Conservation (phyloP, 2,329 filamentous ascomycete genomes). For the Tolypocladium amazonense region DNA sequence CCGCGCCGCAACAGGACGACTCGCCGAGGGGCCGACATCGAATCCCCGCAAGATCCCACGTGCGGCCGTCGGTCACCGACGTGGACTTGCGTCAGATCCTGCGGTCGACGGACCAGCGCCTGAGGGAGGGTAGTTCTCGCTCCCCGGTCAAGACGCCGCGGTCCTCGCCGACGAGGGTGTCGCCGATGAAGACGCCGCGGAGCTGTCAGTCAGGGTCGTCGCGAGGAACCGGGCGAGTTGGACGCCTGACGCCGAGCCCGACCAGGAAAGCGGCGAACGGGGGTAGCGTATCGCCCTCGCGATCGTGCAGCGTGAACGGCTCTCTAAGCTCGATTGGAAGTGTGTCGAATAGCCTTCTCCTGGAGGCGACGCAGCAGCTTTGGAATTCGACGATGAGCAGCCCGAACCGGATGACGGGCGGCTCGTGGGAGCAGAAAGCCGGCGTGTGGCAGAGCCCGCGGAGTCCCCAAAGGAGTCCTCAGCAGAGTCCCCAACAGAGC, state of each 20-base stretch:
- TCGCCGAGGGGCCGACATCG: conserved; percentile 3
- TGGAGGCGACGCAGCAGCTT: conserved; percentile 22
- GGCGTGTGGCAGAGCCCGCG: conserved; percentile 4
- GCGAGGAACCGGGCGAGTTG: conserved; percentile 5
- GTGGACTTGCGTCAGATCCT: conserved; percentile 40
- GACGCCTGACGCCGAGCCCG: conserved; percentile 14
- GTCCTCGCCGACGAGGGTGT: conserved; percentile 4
- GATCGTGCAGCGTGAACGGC: conserved; percentile 10
- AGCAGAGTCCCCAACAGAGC: conserved; percentile 7
- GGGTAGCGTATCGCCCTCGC: conserved; percentile 5
- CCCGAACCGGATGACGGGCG: conserved; percentile 27
- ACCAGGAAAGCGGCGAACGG: conserved; percentile 14
- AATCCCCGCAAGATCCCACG: conserved; percentile 7
- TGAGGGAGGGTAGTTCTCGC: conserved; percentile 26
- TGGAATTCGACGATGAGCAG: conserved; percentile 27
- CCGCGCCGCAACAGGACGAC: conserved; percentile 7
- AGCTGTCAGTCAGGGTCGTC: conserved; percentile 4
- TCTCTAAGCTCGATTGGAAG: conserved; percentile 23
- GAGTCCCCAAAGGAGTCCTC: conserved; percentile 3
- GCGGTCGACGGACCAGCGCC: conserved; percentile 39
- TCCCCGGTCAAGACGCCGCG: conserved; percentile 20
- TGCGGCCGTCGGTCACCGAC: conserved; percentile 25
- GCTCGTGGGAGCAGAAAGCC: conserved; percentile 13
- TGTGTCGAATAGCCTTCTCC: conserved; percentile 30
- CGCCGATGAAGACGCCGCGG: conserved; percentile 12